Percentiles rank a stretch among this genome's conserved stretches.
These are phyloP conservation scores for Phytophthora parvispora DNA, from an alignment of 352 stramenopile species.

Conservation along the genomic window DNA sequence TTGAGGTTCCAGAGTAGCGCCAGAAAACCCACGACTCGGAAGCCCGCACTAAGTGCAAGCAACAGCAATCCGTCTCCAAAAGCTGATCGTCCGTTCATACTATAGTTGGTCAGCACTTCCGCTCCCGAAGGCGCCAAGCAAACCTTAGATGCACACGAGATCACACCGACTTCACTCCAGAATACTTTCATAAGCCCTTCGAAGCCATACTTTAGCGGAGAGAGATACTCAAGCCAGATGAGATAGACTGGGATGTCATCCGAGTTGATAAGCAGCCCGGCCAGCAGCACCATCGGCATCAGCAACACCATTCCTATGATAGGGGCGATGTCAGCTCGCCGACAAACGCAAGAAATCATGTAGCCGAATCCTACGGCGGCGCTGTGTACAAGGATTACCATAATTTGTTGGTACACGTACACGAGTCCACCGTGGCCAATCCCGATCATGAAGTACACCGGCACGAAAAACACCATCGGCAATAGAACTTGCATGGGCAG, in stretches of 20 bases:
- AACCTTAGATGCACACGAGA: constrained; percentile 23
- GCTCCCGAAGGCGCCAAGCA: constrained; percentile 29
- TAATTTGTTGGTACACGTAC: constrained; percentile 35
- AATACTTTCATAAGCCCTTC: constrained; percentile 40
- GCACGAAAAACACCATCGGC: constrained; percentile 36
- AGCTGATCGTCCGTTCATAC: constrained; percentile 22
- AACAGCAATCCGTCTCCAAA: constrained; percentile 32
- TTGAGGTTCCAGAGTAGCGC: constrained; percentile 22
- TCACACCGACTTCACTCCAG: constrained; percentile 28
- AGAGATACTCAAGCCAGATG: constrained; percentile 43
- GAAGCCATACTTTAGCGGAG: constrained; percentile 48
- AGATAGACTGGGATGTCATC: constrained; percentile 40
- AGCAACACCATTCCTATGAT: constrained; percentile 37
- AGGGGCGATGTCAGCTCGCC: constrained; percentile 26
- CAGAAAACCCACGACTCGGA: constrained; percentile 38
- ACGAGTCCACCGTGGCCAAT: constrained; percentile 14
- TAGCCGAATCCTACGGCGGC: constrained; percentile 37
- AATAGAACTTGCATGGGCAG: constrained; percentile 40
- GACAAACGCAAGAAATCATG: constrained; percentile 42
- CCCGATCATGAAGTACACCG: constrained; percentile 44
- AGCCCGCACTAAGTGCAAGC: constrained; percentile 35
- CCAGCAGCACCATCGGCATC: constrained; percentile 46
- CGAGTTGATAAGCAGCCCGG: constrained; percentile 43
- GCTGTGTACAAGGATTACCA: constrained; percentile 39
- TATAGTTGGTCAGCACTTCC: constrained; percentile 45